Percentiles rank a stretch among this genome's conserved stretches.
These are phyloP conservation scores for Pulicaria dysenterica DNA, from an alignment of 129 eudicot genomes.

Conservation along the genomic window DNA sequence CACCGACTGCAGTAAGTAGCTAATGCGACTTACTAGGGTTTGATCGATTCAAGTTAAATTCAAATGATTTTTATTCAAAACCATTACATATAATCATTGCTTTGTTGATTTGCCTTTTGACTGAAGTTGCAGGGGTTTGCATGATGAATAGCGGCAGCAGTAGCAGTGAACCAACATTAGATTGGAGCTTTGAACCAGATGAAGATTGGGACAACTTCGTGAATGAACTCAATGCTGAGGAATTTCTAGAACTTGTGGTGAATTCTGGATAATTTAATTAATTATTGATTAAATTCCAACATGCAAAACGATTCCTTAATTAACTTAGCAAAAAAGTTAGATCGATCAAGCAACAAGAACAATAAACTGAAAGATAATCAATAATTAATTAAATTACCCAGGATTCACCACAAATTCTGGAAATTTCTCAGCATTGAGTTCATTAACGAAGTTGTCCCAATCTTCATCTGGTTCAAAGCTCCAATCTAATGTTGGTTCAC, in stretches of 20 bases:
- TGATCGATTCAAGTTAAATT: constrained; percentile 3
- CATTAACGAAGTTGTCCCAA: neutral
- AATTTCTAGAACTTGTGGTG: neutral
- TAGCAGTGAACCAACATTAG: neutral
- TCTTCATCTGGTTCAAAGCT: neutral
- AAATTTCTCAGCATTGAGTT: neutral
- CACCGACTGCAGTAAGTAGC: constrained; percentile 22
- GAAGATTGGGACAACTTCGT: neutral
- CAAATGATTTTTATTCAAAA: neutral
- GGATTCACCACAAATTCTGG: neutral
- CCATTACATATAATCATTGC: neutral
- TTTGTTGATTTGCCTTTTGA: constrained; percentile 7
- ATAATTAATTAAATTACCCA: constrained; percentile 19
- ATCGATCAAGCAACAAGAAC: constrained; percentile 12
- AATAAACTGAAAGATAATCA: constrained; percentile 5
- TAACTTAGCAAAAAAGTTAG: neutral
- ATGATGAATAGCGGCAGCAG: constrained; percentile 10
- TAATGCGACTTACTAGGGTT: constrained; percentile 25
- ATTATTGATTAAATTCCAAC: constrained; percentile 19
- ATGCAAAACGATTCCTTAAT: constrained; percentile 12
- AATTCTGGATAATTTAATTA: constrained; percentile 17
- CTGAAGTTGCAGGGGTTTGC: constrained; percentile 31
- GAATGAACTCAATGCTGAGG: neutral
- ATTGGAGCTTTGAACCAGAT: neutral
- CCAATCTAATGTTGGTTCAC: neutral